Base-by-base conservation (phyloP, 805 yeast species). In the Hagleromyces aurorensis region DNA sequence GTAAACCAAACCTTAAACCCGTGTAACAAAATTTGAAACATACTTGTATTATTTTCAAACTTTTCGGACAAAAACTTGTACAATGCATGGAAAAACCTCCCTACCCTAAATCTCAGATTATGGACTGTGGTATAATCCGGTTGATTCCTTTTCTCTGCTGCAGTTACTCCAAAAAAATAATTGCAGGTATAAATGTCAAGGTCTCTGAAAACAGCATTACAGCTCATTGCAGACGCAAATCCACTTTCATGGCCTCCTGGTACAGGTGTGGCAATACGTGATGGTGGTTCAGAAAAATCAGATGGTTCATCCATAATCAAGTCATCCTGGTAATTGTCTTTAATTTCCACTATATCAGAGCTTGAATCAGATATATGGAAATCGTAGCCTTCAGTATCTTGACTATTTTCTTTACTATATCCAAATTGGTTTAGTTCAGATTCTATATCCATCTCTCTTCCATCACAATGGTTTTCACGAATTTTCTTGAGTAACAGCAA, bases 1-100 rank as follows among this genome's bases (percentile, higher is more conserved):
- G 79, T 65, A 43, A 79, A 77, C 84, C 93, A 91, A 5, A 78
- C 72, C 38, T 78, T 74, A 24, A 79, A 50, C 3, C 78, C 75
- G 45, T 73, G 71, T 18, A 85, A 56, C 19, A 78, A 64, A 25
- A 74, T 70, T 37, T 73, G 73, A 48, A 77, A 69, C 5, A 80
- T 50, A 8, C 71, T 69, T 6, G 80, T 70, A 37, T 83, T 78
- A 36, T 82, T 85, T 22, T 70, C 75, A 24, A 67, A 68, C 28
- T 70, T 57, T 1, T 61, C 52, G 5, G 56, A 44, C 33, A 85
- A 54, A 39, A 66, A 69, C 6, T 55, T 44, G 32, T 65, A 69
- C 4, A 82, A 51, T 4, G 62, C 60, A 46, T 82, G 94, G 32
- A 87, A 66, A 23, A 72, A 62, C 35, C 64, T 59, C 0, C 89